phyloP scores from a whole-genome alignment of 176 grass and related monocot genomes.

The Stipa capillata region DNA sequence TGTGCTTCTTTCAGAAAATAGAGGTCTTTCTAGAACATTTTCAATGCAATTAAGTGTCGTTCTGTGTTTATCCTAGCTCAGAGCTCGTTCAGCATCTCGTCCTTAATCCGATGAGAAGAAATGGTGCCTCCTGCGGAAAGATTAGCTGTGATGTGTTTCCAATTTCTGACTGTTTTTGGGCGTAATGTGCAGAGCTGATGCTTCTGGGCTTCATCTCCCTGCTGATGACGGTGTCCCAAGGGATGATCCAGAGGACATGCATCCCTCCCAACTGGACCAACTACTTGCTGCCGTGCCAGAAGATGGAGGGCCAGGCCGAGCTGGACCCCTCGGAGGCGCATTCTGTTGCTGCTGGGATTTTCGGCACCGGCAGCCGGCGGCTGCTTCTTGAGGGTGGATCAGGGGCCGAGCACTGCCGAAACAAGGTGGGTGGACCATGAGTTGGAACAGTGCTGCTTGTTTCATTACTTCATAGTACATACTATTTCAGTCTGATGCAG shows the following conservation, averaged over 20 bases:
- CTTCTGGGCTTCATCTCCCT: constrained; percentile 95
- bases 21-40: too few relatives aligned
- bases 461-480: background rate
- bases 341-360: constrained; percentile 9
- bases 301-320: background rate
- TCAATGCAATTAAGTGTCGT: too few relatives aligned
- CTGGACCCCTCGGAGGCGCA: background rate
- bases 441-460: background rate
- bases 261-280: constrained; percentile 55
- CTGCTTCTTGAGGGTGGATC: constrained; percentile 27
- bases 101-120: background rate
- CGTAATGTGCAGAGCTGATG: constrained; percentile 72
- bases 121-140: background rate
- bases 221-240: constrained; percentile 81
- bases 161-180: background rate
- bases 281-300: constrained; percentile 70
- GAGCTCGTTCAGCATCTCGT: background rate
- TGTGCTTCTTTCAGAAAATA: too few relatives aligned
- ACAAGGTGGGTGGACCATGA: constrained; percentile 25
- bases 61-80: background rate
- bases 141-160: background rate
- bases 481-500: background rate
- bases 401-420: constrained; percentile 29
- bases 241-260: constrained; percentile 56
- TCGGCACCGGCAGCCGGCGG: constrained; percentile 24